Evolutionary conservation across 495 filamentous ascomycete genomes (phyloP).

Genomic region (Terfezia claveryi): DNA sequence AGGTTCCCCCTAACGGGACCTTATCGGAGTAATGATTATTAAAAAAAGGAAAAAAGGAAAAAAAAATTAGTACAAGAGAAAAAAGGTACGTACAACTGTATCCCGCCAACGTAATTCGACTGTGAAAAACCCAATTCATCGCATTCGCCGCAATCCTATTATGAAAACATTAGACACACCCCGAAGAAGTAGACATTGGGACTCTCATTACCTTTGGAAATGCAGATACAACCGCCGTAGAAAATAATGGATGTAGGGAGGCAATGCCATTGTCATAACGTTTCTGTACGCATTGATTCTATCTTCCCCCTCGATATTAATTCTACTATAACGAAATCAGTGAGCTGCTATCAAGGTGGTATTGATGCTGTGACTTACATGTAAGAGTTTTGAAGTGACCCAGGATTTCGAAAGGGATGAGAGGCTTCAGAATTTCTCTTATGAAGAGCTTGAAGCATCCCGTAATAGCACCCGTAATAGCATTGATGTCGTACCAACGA

Average conservation of each 20-base stretch:
- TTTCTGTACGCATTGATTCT: slow-evolving; percentile 13
- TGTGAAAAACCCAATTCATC: too few species aligned
- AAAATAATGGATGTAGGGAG: slow-evolving; percentile 16
- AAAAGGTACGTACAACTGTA: too few species aligned
- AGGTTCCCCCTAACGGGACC: too few species aligned
- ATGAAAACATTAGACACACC: background rate
- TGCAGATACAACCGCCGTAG: slow-evolving; percentile 19
- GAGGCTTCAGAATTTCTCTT: slow-evolving; percentile 19
- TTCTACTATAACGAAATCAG: slow-evolving; percentile 9
- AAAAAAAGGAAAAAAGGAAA: too few species aligned
- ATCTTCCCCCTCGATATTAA: slow-evolving; percentile 18
- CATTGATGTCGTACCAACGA: slow-evolving; percentile 21
- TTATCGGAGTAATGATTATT: too few species aligned
- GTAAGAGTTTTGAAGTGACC: slow-evolving; percentile 15
- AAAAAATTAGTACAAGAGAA: too few species aligned
- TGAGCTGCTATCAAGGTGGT: background rate
- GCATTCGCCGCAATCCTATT: too few species aligned
- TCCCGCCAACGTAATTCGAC: too few species aligned
- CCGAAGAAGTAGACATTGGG: background rate
- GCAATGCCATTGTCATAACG: slow-evolving; percentile 13
- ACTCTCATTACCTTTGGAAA: slow-evolving; percentile 10
- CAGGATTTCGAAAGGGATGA: slow-evolving; percentile 12
- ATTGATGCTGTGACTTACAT: slow-evolving; percentile 2
- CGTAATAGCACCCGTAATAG: slow-evolving; percentile 19
- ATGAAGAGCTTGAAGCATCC: slow-evolving; percentile 21